These are phyloP conservation scores for Solanum chacoense DNA, from an alignment of 305 asterid species.

Conservation along the genomic window DNA sequence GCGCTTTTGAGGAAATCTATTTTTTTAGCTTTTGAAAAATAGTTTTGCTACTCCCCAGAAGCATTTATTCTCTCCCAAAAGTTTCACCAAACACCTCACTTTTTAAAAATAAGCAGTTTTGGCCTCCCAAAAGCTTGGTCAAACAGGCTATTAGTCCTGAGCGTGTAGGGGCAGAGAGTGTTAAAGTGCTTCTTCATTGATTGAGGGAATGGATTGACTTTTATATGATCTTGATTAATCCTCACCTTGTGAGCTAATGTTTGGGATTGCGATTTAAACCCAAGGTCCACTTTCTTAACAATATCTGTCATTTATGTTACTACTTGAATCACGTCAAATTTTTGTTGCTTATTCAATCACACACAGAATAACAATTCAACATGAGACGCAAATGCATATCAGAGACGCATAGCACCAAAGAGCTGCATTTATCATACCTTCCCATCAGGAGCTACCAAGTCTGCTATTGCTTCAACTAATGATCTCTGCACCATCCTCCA, in stretches of 20 bases:
- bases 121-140: no score
- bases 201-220: not conserved
- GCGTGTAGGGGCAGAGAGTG: no score
- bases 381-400: not conserved
- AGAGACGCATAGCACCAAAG: not conserved
- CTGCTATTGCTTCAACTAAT: slow-evolving; percentile 74
- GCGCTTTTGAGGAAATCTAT: not conserved
- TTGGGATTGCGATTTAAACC: not conserved
- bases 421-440: slow-evolving; percentile 31
- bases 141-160: no score
- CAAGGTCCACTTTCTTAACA: not conserved
- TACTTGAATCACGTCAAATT: not conserved
- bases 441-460: slow-evolving; percentile 48
- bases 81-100: no score
- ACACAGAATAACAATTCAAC: not conserved
- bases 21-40: no score
- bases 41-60: no score
- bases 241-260: not conserved
- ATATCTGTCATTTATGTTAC: not conserved
- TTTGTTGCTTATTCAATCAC: not conserved
- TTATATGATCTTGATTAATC: not conserved
- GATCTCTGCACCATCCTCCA: slow-evolving; percentile 89
- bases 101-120: no score
- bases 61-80: no score
- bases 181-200: not conserved